phyloP scores from a whole-genome alignment of 1,284 basidiomycete genomes.

The Grifola frondosa region DNA sequence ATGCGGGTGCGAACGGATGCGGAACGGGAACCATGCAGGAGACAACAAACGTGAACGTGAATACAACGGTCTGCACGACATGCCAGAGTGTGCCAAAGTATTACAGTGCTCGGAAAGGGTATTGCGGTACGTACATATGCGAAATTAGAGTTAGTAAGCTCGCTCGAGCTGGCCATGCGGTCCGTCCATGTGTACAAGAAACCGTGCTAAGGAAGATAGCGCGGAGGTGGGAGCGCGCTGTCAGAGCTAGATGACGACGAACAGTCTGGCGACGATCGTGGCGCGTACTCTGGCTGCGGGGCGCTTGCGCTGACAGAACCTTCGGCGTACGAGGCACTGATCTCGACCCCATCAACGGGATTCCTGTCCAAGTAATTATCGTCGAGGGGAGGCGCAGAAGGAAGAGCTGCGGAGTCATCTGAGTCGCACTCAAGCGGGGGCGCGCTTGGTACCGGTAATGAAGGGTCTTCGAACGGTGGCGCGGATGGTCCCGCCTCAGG shows the following conservation, averaged over 20 bases:
- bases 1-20: not conserved
- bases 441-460: conserved; percentile 18
- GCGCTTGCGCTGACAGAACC: conserved; percentile 11
- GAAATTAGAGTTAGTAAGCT: conserved; percentile 1
- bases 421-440: conserved; percentile 20
- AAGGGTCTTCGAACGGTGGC: conserved; percentile 26
- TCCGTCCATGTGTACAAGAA: conserved; percentile 1
- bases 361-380: conserved; percentile 1
- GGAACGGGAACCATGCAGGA: not conserved
- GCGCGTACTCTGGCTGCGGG: conserved; percentile 13
- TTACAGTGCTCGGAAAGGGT: conserved; percentile 7
- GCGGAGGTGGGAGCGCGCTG: too few relatives aligned
- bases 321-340: not conserved
- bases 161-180: not conserved
- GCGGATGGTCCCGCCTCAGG: conserved; percentile 22
- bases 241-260: too few relatives aligned
- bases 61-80: too few relatives aligned
- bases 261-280: not conserved
- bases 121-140: conserved; percentile 4
- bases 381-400: conserved; percentile 9
- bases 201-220: conserved; percentile 4
- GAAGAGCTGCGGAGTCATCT: not conserved
- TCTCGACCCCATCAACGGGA: too few relatives aligned
- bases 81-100: conserved; percentile 1
- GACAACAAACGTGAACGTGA: not conserved